A percentile compares a stretch with the other conserved stretches of the same genome.
Conservation (phyloP, 2,329 filamentous ascomycete species). For the Sporothrix schenckii region DNA sequence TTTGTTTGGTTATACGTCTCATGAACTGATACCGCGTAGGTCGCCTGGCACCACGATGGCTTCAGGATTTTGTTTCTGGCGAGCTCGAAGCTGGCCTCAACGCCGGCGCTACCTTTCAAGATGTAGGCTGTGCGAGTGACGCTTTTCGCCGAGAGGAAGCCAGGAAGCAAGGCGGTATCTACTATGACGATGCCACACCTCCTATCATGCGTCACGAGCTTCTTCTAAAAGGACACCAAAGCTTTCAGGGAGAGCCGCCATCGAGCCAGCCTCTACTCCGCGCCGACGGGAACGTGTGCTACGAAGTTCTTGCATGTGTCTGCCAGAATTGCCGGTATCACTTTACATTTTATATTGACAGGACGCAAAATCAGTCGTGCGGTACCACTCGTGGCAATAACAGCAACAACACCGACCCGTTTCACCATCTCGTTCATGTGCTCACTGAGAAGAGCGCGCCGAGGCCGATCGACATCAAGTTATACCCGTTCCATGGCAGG, state of each 20-base stretch:
- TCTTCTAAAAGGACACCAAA: conserved; percentile 37
- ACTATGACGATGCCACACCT: not conserved
- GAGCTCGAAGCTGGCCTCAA: conserved; percentile 30
- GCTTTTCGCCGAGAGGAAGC: conserved; percentile 29
- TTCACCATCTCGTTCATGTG: conserved; percentile 40
- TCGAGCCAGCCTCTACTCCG: conserved; percentile 11
- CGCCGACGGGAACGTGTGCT: conserved; percentile 32
- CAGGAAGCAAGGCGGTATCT: not conserved
- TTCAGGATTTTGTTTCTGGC: conserved; percentile 36
- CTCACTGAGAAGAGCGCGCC: conserved; percentile 9
- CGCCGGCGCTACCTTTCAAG: conserved; percentile 16
- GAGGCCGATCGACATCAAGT: conserved; percentile 40
- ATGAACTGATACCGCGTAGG: conserved; percentile 29
- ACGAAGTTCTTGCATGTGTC: conserved; percentile 40
- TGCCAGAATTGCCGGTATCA: conserved; percentile 44
- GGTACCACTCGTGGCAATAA: conserved; percentile 33
- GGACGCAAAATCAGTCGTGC: conserved; percentile 29
- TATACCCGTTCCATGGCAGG: conserved; percentile 46
- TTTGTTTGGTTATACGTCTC: not conserved
- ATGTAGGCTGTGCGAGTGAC: conserved; percentile 34
- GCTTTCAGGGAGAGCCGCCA: conserved; percentile 18
- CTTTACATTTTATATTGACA: conserved; percentile 41
- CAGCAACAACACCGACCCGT: conserved; percentile 32
- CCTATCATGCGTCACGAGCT: conserved; percentile 33
- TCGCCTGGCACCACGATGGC: conserved; percentile 37